phyloP scores from a whole-genome alignment of 2,329 filamentous ascomycete genomes.

The Cyclaneusma minus region DNA sequence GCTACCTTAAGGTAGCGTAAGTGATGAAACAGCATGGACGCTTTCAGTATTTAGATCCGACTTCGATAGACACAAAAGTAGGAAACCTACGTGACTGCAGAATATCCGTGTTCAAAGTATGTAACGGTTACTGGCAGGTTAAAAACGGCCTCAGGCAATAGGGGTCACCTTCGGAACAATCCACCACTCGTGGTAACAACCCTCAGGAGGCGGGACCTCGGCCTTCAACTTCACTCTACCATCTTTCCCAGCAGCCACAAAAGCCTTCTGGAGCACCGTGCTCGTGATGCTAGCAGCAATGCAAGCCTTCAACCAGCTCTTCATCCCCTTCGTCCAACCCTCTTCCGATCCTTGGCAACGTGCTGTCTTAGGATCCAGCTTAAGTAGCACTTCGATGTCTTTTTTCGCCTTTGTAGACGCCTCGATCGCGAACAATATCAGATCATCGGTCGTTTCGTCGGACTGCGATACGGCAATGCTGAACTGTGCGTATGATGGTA shows the following conservation, averaged over 20 bases:
- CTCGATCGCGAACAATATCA: conserved; percentile 20
- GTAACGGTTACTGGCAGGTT: no score
- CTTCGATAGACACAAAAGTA: no score
- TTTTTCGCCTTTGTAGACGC: conserved; percentile 25
- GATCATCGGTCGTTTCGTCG: conserved; percentile 17
- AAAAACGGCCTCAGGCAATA: no score
- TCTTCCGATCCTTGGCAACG: conserved; percentile 42
- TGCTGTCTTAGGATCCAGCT: conserved; percentile 32
- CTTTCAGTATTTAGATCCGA: no score
- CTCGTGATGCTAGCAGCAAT: conserved; percentile 55
- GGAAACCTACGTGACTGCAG: no score
- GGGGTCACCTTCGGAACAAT: conserved; percentile 31
- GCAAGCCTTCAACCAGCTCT: conserved; percentile 49
- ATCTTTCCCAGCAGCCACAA: conserved; percentile 22
- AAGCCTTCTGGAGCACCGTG: conserved; percentile 38
- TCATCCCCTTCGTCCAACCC: conserved; percentile 44
- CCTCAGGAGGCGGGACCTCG: conserved; percentile 34
- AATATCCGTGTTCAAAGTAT: no score
- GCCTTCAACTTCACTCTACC: conserved; percentile 23
- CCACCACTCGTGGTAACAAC: conserved; percentile 50
- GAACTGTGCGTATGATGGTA: conserved; percentile 38
- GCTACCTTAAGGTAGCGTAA: no score
- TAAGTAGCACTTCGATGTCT: conserved; percentile 39
- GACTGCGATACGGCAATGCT: conserved; percentile 25
- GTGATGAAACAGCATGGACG: no score